A percentile compares a stretch with the other conserved stretches of the same genome.
Conservation (phyloP, 1,139 yeast species). For the Nadsonia starkeyi-henricii region DNA sequence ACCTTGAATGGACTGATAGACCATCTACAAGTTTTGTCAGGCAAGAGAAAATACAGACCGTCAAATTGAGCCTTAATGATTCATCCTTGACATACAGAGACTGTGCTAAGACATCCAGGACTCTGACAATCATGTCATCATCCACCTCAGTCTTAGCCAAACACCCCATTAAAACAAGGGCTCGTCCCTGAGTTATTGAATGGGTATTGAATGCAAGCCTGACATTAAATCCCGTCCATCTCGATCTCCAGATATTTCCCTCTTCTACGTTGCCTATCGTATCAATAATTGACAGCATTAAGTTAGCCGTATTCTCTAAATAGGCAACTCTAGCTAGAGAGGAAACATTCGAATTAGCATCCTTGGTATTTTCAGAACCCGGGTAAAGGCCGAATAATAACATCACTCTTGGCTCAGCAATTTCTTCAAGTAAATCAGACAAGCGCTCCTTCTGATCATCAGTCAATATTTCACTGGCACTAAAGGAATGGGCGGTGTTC, state of each 20-base stretch:
- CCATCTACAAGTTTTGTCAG: constrained; percentile 54
- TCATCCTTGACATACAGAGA: constrained; percentile 20
- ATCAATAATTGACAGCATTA: constrained; percentile 45
- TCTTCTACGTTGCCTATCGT: constrained; percentile 33
- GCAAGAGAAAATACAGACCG: constrained; percentile 24
- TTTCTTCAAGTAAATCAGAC: constrained; percentile 39
- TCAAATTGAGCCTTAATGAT: constrained; percentile 21
- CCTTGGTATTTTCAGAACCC: constrained; percentile 25
- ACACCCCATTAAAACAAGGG: constrained; percentile 59
- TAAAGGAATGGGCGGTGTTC: constrained; percentile 60
- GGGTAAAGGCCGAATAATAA: constrained; percentile 71
- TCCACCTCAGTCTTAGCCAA: constrained; percentile 50
- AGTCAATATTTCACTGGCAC: constrained; percentile 42
- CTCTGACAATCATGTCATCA: constrained; percentile 42
- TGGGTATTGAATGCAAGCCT: constrained; percentile 45
- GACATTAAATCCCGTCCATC: constrained; percentile 57
- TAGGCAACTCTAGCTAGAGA: constrained; percentile 30
- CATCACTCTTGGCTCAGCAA: constrained; percentile 60
- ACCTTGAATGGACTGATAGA: constrained; percentile 30
- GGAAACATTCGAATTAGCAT: constrained; percentile 11
- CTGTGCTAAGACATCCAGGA: constrained; percentile 22
- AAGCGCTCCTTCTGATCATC: constrained; percentile 32
- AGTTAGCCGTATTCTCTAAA: constrained; percentile 51
- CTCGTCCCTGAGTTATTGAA: constrained; percentile 58
- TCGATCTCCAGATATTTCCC: constrained; percentile 46